phyloP scores from a whole-genome alignment of 1,284 basidiomycete species.

The Cryptococcus wingfieldii region DNA sequence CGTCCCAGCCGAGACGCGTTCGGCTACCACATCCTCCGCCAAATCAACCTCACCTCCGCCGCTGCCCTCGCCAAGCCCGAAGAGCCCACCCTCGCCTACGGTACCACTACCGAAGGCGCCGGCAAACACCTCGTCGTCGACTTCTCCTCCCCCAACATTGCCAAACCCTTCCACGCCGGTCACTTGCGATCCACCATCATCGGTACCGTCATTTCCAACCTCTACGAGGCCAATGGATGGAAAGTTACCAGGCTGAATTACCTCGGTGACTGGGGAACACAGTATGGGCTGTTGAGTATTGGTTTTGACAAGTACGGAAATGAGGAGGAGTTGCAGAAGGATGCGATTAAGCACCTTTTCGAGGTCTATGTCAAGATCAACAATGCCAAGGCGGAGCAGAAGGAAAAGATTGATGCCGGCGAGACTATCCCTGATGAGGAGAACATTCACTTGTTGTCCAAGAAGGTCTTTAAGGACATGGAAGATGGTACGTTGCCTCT shows the following conservation, averaged over 20 bases:
- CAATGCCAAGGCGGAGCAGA: conserved; percentile 62
- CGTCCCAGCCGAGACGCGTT: conserved; percentile 55
- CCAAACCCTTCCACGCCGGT: conserved; percentile 97
- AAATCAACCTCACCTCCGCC: conserved; percentile 68
- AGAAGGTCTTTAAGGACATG: conserved; percentile 92
- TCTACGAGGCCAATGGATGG: conserved; percentile 93
- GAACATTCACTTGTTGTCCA: conserved; percentile 73
- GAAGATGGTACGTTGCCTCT: conserved; percentile 63
- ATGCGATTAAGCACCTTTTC: conserved; percentile 93
- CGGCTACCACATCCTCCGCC: conserved; percentile 69
- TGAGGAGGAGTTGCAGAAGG: conserved; percentile 72
- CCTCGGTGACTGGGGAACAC: conserved; percentile 89
- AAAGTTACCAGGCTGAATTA: conserved; percentile 89
- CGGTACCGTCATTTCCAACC: conserved; percentile 85
- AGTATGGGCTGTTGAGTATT: conserved; percentile 80
- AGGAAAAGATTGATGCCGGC: conserved; percentile 49
- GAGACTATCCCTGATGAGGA: conserved; percentile 31
- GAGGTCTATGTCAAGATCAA: conserved; percentile 87
- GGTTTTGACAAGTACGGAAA: conserved; percentile 91
- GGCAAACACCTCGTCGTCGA: conserved; percentile 67
- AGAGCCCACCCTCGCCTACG: conserved; percentile 59
- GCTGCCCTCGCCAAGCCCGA: conserved; percentile 31
- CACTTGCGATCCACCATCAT: conserved; percentile 97
- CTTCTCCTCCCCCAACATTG: conserved; percentile 96
- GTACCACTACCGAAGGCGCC: conserved; percentile 66